Evolutionary conservation across 768 basidiomycete genomes (phyloP).

Genomic region (Trametes coccinea): DNA sequence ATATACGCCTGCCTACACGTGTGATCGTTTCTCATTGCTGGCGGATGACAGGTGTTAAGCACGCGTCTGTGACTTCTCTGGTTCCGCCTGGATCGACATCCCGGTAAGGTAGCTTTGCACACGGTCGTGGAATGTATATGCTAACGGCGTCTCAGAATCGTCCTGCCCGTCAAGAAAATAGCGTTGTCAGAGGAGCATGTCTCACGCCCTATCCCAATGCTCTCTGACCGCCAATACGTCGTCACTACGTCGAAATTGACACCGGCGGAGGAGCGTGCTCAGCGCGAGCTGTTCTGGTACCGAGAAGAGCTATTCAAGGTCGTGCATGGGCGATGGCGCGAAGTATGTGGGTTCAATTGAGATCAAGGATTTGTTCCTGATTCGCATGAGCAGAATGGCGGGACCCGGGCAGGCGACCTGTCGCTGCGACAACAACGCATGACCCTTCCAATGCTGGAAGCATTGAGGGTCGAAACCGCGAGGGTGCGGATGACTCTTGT

Average conservation of each 20-base stretch:
- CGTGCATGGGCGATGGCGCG: conserved; percentile 77
- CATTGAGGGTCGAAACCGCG: conserved; percentile 67
- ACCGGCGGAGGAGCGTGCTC: conserved; percentile 54
- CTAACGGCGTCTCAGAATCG: conserved; percentile 43
- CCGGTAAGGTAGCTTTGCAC: conserved; percentile 48
- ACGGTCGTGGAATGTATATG: not conserved
- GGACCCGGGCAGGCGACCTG: conserved; percentile 72
- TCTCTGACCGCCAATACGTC: conserved; percentile 90
- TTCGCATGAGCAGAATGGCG: conserved; percentile 59
- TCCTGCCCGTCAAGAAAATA: conserved; percentile 74
- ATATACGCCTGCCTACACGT: not conserved
- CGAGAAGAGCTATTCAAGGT: conserved; percentile 79
- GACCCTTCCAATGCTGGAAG: conserved; percentile 77
- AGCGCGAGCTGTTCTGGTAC: conserved; percentile 94
- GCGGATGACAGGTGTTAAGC: conserved; percentile 38
- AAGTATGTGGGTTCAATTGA: conserved; percentile 50
- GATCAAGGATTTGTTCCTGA: not conserved
- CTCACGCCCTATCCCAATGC: conserved; percentile 74
- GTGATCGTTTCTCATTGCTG: not conserved
- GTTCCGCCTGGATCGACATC: conserved; percentile 89
- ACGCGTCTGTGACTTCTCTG: conserved; percentile 49
- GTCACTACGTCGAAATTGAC: conserved; percentile 73
- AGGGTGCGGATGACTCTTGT: conserved; percentile 57
- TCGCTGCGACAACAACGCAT: conserved; percentile 78
- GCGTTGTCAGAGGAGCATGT: conserved; percentile 56